Conservation (phyloP, 2,329 filamentous ascomycete species). For the Penicillium sp. region DNA sequence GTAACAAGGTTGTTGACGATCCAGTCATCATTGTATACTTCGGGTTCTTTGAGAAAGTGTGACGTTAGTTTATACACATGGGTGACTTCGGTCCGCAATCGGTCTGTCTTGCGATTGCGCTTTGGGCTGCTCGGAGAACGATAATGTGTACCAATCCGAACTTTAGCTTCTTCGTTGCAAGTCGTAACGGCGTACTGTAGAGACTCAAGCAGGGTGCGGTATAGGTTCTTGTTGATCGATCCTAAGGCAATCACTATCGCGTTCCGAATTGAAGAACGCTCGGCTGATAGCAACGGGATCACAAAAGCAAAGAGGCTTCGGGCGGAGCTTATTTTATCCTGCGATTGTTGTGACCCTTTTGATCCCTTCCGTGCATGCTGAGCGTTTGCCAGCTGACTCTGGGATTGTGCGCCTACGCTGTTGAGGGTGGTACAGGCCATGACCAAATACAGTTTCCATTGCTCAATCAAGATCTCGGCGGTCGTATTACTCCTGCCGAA, state of each 20-base stretch:
- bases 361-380: conserved; percentile 79
- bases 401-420: conserved; percentile 60
- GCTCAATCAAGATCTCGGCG: conserved; percentile 84
- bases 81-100: conserved; percentile 84
- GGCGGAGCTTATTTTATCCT: conserved; percentile 78
- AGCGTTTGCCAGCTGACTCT: conserved; percentile 51
- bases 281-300: conserved; percentile 73
- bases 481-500: conserved; percentile 52
- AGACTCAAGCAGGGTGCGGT: conserved; percentile 80
- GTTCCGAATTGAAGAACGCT: conserved; percentile 71
- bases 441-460: conserved; percentile 95
- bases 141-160: conserved; percentile 66
- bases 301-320: conserved; percentile 82
- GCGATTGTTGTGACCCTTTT: conserved; percentile 53
- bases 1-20: conserved; percentile 78
- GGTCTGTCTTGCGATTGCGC: conserved; percentile 72
- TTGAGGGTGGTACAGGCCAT: conserved; percentile 94
- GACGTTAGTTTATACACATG: conserved; percentile 92
- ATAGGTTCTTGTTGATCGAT: conserved; percentile 89
- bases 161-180: conserved; percentile 80
- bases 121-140: conserved; percentile 73
- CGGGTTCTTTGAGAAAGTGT: conserved; percentile 69
- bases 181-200: conserved; percentile 75
- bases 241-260: conserved; percentile 86
- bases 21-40: conserved; percentile 79